Conservation (phyloP, 108 stramenopile species). For the Cyclostephanos tholiformis region DNA sequence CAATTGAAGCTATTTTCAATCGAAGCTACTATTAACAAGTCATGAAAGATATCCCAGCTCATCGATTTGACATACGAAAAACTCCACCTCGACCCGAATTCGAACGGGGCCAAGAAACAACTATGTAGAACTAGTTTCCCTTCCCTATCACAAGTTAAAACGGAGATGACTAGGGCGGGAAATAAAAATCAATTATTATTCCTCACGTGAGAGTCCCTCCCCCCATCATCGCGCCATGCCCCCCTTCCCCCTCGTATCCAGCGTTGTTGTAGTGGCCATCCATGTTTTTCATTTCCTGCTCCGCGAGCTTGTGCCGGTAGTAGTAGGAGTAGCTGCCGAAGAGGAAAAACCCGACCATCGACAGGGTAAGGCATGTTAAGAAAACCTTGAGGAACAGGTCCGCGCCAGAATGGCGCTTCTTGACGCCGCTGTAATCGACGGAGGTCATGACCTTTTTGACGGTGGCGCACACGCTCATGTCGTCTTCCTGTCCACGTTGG, state of each 20-base stretch:
- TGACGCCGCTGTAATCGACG: constrained; percentile 42
- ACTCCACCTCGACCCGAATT: no score
- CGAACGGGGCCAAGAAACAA: no score
- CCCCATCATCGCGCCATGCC: background rate
- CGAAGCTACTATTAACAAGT: no score
- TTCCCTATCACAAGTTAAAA: no score
- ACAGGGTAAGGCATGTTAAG: constrained; percentile 25
- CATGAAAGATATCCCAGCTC: no score
- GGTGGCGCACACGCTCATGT: constrained; percentile 49
- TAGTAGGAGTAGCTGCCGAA: constrained; percentile 59
- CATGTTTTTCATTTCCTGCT: background rate
- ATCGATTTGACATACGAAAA: no score
- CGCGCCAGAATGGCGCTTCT: constrained; percentile 32
- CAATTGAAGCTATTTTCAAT: no score
- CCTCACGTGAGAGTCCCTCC: background rate
- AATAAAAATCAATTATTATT: background rate
- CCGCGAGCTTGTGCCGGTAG: constrained; percentile 52
- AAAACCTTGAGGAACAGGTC: constrained; percentile 34
- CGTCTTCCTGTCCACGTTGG: constrained; percentile 31
- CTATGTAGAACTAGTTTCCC: no score
- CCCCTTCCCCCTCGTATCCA: background rate
- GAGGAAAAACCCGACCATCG: constrained; percentile 26
- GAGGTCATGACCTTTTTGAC: constrained; percentile 38
- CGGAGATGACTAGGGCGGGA: no score
- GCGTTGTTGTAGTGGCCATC: background rate